A percentile compares a stretch with the other conserved stretches of the same genome.
These are phyloP conservation scores for Kluyveromyces lactis DNA, from an alignment of 805 yeast genomes.

Conservation along the genomic window DNA sequence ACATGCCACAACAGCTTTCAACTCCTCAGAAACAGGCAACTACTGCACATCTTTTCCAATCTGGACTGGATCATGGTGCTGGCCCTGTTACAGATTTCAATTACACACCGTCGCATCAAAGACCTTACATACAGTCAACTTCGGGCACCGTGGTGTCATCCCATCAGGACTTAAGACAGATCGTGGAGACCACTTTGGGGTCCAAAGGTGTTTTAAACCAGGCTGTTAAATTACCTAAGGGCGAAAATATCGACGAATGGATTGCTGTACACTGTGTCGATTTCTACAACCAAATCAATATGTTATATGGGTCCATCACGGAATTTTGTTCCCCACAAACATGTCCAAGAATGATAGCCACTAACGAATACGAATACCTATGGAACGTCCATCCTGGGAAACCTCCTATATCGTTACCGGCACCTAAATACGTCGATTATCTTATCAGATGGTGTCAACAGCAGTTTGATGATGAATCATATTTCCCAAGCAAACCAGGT, in stretches of 20 bases:
- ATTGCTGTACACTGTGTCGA: constrained; percentile 96
- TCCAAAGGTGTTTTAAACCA: constrained; percentile 84
- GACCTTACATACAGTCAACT: constrained; percentile 24
- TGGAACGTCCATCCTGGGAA: constrained; percentile 79
- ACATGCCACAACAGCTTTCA: constrained; percentile 7
- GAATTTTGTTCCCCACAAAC: constrained; percentile 93
- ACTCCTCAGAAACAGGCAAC: constrained; percentile 13
- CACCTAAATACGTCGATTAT: constrained; percentile 91
- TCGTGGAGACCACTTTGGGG: constrained; percentile 93
- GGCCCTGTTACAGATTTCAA: constrained; percentile 27
- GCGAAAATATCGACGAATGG: constrained; percentile 91
- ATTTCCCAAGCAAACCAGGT: constrained; percentile 84
- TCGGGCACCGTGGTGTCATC: constrained; percentile 36
- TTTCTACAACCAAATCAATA: constrained; percentile 90
- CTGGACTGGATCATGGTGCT: background rate
- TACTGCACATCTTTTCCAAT: background rate
- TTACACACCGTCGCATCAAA: constrained; percentile 31
- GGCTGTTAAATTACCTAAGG: constrained; percentile 89
- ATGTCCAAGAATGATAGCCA: constrained; percentile 97
- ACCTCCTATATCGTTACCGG: constrained; percentile 80
- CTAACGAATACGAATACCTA: constrained; percentile 90
- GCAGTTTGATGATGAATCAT: constrained; percentile 81
- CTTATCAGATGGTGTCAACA: constrained; percentile 93
- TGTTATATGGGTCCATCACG: constrained; percentile 92
- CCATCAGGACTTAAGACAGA: constrained; percentile 71